These are phyloP conservation scores for Chionographis japonica DNA, from an alignment of 106 monocot genomes.

Conservation along the genomic window DNA sequence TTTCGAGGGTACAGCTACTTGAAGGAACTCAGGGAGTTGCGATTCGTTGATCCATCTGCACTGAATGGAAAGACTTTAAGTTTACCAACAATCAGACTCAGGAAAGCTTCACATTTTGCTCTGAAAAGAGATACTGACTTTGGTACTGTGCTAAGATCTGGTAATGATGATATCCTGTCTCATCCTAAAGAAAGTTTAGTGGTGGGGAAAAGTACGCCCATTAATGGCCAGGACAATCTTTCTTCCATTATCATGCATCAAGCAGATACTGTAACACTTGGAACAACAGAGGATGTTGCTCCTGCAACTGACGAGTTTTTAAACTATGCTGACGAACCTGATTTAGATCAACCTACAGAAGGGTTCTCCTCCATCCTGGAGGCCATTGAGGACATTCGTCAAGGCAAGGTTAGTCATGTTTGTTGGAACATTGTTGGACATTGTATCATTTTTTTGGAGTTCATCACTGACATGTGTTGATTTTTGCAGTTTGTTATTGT, in stretches of 20 bases:
- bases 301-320: conserved; percentile 39
- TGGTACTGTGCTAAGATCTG: background rate
- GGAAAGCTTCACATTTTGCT: conserved; percentile 10
- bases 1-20: conserved; percentile 1
- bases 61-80: conserved; percentile 6
- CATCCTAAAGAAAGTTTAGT: conserved; percentile 9
- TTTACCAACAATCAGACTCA: conserved; percentile 1
- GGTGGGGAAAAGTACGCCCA: conserved; percentile 3
- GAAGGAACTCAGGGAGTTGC: conserved; percentile 6
- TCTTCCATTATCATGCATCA: conserved; percentile 24
- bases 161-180: conserved; percentile 11
- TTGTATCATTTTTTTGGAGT: background rate
- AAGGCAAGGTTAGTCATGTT: conserved; percentile 68
- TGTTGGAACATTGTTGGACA: background rate
- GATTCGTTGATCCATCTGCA: conserved; percentile 2
- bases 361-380: conserved; percentile 79
- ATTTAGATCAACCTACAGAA: conserved; percentile 72
- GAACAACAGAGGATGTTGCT: conserved; percentile 40
- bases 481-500: conserved; percentile 83
- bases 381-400: conserved; percentile 83
- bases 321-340: conserved; percentile 39
- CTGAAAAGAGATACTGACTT: conserved; percentile 17
- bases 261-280: conserved; percentile 35
- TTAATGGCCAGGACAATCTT: conserved; percentile 16
- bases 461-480: conserved; percentile 9